Evolutionary conservation across 768 basidiomycete species (phyloP), one percentile per base, ranked within the genome.

Genomic region (Leucosporidium yakuticum): DNA sequence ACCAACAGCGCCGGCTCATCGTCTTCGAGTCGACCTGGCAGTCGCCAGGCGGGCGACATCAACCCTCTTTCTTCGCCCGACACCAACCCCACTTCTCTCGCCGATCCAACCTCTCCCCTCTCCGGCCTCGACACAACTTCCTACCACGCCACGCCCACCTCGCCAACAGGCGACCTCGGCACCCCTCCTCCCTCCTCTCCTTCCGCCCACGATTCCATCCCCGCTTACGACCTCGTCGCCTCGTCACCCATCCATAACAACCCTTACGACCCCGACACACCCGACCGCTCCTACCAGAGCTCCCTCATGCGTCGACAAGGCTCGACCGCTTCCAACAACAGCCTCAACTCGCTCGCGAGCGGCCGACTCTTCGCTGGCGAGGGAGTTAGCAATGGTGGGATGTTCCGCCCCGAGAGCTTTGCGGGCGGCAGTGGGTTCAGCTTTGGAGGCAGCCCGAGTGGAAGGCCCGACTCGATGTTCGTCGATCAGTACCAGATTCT

Each of bases 401-500:
- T 39, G 48, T 32, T 54, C 29, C 17, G 63, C 51, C 58, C 63
- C 27, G 58, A 51, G 20, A 32, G 58, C 49, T 11, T 57, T 14
- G 48, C 20, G 20, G 50, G 57, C 9, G 48, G 59, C 20, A 11
- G 27, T 29, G n/a, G 61, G 25, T 55, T 63, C n/a, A 32, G 61
- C 25, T 53, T 36, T 5, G 32, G 32, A 17, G 51, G n/a, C 21
- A 53, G 51, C 51, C n/a, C 51, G 6, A 32, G 23, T 54, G 55
- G 55, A 6, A 19, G 55, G 21, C 32, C 55, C 17, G 55, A 32
- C 6, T 57, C 55, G 32, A 57, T 20, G 55, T 23, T 3, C 19
- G 27, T 47, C 29, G 71, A 69, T 25, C 68, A 72, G 53, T 58
- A 68, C 21, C 67, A 71, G 59, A 60, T 58, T 20, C 60, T 69